These are phyloP conservation scores for Angomonas desouzai DNA, from an alignment of 208 protist species.

Conservation along the genomic window DNA sequence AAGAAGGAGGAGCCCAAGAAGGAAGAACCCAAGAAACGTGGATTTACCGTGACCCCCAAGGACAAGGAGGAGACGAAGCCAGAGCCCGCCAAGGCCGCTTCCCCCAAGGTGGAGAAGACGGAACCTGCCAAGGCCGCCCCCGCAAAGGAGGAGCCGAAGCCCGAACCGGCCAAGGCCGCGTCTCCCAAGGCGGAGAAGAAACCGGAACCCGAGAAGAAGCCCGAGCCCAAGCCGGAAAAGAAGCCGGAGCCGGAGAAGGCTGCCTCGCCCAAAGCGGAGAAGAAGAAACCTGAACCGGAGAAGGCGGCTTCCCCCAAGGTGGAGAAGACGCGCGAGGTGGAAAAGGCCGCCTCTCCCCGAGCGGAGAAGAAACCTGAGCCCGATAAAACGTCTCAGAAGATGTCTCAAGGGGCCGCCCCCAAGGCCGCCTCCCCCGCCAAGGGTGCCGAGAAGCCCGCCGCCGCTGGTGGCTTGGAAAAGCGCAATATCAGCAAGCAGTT, in stretches of 20 bases:
- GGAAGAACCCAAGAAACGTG: background rate
- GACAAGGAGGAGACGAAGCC: background rate
- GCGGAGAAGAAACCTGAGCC: background rate
- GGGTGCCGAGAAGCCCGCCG: background rate
- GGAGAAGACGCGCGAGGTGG: background rate
- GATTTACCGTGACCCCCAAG: background rate
- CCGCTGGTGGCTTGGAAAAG: background rate
- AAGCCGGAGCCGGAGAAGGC: background rate
- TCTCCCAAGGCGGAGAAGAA: background rate
- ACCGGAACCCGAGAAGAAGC: background rate
- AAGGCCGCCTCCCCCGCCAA: background rate
- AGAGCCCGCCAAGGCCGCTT: background rate
- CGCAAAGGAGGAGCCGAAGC: background rate
- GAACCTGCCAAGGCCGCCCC: background rate
- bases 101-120: background rate
- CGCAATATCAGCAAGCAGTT: constrained; percentile 2
- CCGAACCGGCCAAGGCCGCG: background rate
- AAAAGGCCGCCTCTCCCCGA: background rate
- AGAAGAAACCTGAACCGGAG: background rate
- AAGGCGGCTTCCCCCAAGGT: background rate
- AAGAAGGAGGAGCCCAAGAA: background rate
- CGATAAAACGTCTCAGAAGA: background rate
- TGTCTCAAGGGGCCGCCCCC: background rate
- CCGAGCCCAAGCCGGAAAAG: background rate
- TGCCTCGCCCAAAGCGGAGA: background rate